Base-by-base conservation (phyloP, 78 protist species). In the Dictyostelium firmibasis region DNA sequence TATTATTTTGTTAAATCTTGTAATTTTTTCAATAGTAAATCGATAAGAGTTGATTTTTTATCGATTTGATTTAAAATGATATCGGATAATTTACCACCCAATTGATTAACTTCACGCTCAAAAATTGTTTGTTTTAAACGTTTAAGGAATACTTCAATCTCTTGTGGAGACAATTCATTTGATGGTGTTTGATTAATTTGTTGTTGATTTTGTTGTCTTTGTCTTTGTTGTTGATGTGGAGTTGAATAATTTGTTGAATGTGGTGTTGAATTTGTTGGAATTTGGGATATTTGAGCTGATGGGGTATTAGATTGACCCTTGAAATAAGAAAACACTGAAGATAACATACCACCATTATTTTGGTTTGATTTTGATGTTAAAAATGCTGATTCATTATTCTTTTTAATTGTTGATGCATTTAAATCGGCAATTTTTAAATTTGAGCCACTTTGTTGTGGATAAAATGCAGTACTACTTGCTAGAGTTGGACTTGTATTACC, bases 1-100 rank as follows among this genome's bases (percentile, higher is more conserved):
- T 57, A 2, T 78, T 78, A 79, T 79, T 82, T 82, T 57, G 50
- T 50, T 82, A 82, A 82, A 18, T 82, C 86, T 82, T 82, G 70
- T 82, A 82, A 57, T 82, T 82, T 82, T 35, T 82, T 82, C 31
- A 82, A 33, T 11, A 57, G 10, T 11, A 82, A 82, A 23, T 82
- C 77, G 2, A 82, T 57, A 4, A 82, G 47, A 8, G 86, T 57
- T 57, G 86, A 82, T 50, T 82, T 82, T 57, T 60, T 60, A 27
- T 44, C 57, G 11, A 36, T 23, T 57, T 35, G 29, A 23, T 27
- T 57, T 57, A 14, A 16, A 57, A 57, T 33, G 5, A 23, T 31
- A 35, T 29, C 70, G 5, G 38, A 57, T 44, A 38, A 60, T 25
- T 25, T 50, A 33, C 50, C 43, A 33, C 86, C 86, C 0, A 82